These are phyloP conservation scores for Alnus glutinosa DNA, from an alignment of 306 rosid genomes.

Conservation along the genomic window DNA sequence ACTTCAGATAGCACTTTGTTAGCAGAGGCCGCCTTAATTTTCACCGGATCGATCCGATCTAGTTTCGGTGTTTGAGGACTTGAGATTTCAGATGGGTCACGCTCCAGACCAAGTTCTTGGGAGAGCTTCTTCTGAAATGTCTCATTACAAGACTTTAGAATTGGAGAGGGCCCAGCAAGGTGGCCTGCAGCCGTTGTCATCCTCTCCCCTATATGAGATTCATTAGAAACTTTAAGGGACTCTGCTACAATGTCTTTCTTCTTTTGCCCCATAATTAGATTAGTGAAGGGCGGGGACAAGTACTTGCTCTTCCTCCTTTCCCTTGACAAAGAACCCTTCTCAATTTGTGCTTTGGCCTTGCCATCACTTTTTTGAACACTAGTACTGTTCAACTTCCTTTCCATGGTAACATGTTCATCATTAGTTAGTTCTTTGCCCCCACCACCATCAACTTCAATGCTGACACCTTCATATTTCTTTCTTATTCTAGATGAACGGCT, in stretches of 20 bases:
- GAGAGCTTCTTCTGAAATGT: conserved; percentile 31
- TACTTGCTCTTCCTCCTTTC: conserved; percentile 87
- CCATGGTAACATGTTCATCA: conserved; percentile 10
- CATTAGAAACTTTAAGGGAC: conserved; percentile 23
- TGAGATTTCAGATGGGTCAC: conserved; percentile 25
- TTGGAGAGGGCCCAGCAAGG: conserved; percentile 21
- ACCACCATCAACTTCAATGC: conserved; percentile 15
- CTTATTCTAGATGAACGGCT: conserved; percentile 20
- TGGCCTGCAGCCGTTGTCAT: conserved; percentile 28
- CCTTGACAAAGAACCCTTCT: conserved; percentile 40
- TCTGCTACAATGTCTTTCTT: conserved; percentile 34
- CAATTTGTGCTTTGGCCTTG: conserved; percentile 30
- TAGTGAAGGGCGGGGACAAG: conserved; percentile 83
- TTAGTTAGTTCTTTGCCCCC: conserved; percentile 22
- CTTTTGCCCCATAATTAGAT: conserved; percentile 32
- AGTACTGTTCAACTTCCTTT: neutral
- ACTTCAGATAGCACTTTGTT: conserved; percentile 45
- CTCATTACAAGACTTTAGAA: conserved; percentile 22
- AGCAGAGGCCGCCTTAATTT: conserved; percentile 38
- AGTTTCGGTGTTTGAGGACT: conserved; percentile 33
- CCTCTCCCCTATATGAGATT: conserved; percentile 29
- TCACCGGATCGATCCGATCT: conserved; percentile 43
- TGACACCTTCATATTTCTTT: conserved; percentile 29
- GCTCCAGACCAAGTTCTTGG: conserved; percentile 21
- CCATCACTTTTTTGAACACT: conserved; percentile 18